These are phyloP conservation scores for Prunus mira DNA, from an alignment of 306 rosid species.

Conservation along the genomic window DNA sequence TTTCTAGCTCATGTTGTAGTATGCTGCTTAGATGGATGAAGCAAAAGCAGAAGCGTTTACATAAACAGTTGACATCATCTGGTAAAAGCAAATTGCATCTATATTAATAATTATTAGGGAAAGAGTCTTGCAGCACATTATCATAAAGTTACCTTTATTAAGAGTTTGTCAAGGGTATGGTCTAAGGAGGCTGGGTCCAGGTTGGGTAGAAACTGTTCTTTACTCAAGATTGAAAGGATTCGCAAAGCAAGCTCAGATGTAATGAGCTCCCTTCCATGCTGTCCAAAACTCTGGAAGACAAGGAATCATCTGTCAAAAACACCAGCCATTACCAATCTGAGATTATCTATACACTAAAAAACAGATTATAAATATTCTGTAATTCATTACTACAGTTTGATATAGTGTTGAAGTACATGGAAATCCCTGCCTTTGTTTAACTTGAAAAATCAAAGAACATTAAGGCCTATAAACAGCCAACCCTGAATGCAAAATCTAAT, in stretches of 20 bases:
- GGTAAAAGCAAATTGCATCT: neutral
- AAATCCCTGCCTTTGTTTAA: too few relatives aligned
- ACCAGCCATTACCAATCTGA: constrained; percentile 85
- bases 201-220: constrained; percentile 61
- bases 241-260: constrained; percentile 86
- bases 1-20: neutral
- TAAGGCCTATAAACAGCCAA: neutral
- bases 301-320: constrained; percentile 99
- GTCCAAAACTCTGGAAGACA: constrained; percentile 99
- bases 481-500: neutral
- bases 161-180: constrained; percentile 65
- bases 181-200: constrained; percentile 57
- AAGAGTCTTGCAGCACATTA: neutral
- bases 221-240: constrained; percentile 75
- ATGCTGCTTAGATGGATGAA: neutral
- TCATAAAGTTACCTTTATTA: constrained; percentile 64
- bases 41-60: neutral
- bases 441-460: neutral
- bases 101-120: neutral
- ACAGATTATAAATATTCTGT: neutral
- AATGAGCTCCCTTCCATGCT: constrained; percentile 98
- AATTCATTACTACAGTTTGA: too few relatives aligned
- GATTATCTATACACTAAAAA: constrained; percentile 59
- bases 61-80: neutral
- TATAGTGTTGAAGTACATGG: too few relatives aligned